These are phyloP conservation scores for Tricholoma flavovirens DNA, from an alignment of 768 basidiomycete genomes.

Conservation along the genomic window DNA sequence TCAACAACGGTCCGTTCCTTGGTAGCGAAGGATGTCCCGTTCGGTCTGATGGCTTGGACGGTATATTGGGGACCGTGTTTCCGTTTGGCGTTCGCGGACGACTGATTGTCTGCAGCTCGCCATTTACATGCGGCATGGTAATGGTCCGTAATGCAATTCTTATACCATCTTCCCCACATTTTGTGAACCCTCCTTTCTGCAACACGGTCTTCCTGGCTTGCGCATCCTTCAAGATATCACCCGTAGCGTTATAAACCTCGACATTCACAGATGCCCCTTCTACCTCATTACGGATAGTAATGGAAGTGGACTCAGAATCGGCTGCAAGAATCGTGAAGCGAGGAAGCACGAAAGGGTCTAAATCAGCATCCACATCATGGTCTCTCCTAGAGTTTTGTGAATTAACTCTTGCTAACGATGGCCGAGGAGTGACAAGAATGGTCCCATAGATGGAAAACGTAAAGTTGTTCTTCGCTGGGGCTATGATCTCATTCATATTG, in stretches of 20 bases:
- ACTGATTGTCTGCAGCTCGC: slow-evolving; percentile 4
- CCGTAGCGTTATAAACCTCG: slow-evolving; percentile 57
- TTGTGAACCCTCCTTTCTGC: slow-evolving; percentile 52
- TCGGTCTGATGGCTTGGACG: slow-evolving; percentile 23
- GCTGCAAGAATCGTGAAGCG: slow-evolving; percentile 65
- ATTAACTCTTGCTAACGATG: slow-evolving; percentile 23
- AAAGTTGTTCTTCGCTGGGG: slow-evolving; percentile 59
- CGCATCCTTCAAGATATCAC: slow-evolving; percentile 48
- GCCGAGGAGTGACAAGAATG: slow-evolving; percentile 51
- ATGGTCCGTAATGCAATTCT: slow-evolving; percentile 47
- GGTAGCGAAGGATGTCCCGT: slow-evolving; percentile 24
- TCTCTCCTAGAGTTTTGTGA: slow-evolving; percentile 21
- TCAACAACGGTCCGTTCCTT: slow-evolving; percentile 54
- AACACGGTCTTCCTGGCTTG: slow-evolving; percentile 61
- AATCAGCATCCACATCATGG: slow-evolving; percentile 22
- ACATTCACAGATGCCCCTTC: slow-evolving; percentile 38
- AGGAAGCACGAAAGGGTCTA: slow-evolving; percentile 56
- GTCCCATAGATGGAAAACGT: slow-evolving; percentile 63
- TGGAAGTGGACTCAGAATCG: slow-evolving; percentile 54
- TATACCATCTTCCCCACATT: slow-evolving; percentile 57
- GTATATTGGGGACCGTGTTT: slow-evolving; percentile 21
- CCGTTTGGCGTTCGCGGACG: slow-evolving; percentile 31
- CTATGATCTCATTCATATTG: slow-evolving; percentile 73
- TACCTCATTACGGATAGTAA: slow-evolving; percentile 55
- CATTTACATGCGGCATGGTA: slow-evolving; percentile 17